These are phyloP conservation scores for Neofusicoccum parvum DNA, from an alignment of 2,329 filamentous ascomycete genomes.

Conservation along the genomic window DNA sequence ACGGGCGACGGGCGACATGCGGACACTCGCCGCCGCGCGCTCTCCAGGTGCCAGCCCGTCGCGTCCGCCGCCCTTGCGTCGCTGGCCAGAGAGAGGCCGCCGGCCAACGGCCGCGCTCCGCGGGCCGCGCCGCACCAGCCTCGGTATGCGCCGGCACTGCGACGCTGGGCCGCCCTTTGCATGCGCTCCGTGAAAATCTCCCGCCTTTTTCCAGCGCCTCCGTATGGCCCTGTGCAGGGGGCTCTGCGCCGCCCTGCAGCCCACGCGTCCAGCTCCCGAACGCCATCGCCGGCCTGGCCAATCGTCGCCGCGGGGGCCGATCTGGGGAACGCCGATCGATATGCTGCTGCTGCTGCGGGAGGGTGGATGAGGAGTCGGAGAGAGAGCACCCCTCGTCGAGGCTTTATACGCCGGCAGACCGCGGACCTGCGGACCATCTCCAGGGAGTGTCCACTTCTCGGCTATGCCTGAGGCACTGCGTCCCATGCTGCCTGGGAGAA, in stretches of 20 bases:
- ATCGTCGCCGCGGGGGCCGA: neutral
- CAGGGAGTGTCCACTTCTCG: no score
- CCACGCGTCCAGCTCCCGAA: neutral
- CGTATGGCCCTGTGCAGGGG: neutral
- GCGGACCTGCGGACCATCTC: no score
- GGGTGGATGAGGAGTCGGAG: neutral
- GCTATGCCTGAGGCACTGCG: no score
- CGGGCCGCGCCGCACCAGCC: slow-evolving; percentile 6
- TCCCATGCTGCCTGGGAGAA: no score
- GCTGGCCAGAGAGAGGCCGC: neutral
- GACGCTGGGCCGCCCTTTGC: neutral
- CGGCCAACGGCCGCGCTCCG: neutral
- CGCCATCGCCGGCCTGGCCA: neutral
- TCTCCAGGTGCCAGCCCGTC: neutral
- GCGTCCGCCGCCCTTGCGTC: no score
- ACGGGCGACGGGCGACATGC: no score
- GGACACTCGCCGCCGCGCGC: no score
- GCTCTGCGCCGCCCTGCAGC: slow-evolving; percentile 9
- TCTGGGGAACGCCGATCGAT: neutral
- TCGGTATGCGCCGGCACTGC: neutral
- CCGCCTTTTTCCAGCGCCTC: neutral
- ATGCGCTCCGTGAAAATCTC: neutral
- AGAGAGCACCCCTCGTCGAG: neutral
- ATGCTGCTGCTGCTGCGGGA: neutral
- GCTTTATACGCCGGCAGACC: neutral